These are phyloP conservation scores for Yarrowia sp. DNA, from an alignment of 805 yeast species.

Conservation along the genomic window DNA sequence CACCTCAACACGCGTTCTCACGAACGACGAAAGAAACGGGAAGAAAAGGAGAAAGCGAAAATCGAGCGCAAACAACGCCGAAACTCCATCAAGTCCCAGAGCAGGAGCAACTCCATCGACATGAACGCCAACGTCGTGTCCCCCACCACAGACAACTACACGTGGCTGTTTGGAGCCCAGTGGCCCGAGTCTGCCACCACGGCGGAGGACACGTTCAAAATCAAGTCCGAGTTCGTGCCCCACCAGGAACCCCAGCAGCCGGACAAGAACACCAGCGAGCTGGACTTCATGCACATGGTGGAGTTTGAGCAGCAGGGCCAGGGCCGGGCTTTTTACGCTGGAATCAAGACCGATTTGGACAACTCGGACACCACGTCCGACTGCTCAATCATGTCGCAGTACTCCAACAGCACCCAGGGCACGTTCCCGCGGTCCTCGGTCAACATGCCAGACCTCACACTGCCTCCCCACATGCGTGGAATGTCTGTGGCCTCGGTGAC, in stretches of 20 bases:
- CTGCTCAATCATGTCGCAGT: constrained; percentile 35
- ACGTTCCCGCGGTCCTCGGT: constrained; percentile 19
- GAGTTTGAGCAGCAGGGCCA: constrained; percentile 38
- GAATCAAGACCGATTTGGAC: constrained; percentile 31
- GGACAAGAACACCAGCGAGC: constrained; percentile 27
- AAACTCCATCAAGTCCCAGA: constrained; percentile 32
- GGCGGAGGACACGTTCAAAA: constrained; percentile 31
- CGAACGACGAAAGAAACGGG: constrained; percentile 33
- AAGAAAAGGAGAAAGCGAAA: constrained; percentile 26
- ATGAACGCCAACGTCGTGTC: constrained; percentile 13
- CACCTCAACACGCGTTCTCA: constrained; percentile 31
- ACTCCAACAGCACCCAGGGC: constrained; percentile 25
- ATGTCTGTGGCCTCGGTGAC: constrained; percentile 19
- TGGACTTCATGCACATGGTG: constrained; percentile 36
- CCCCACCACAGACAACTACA: constrained; percentile 35
- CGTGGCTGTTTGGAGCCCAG: constrained; percentile 34
- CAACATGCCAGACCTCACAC: constrained; percentile 5
- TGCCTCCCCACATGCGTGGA: constrained; percentile 25
- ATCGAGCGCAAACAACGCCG: constrained; percentile 26
- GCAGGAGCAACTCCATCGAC: constrained; percentile 29
- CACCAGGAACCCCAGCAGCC: constrained; percentile 5
- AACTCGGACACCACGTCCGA: constrained; percentile 36
- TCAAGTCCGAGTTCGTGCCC: constrained; percentile 30
- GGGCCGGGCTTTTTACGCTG: constrained; percentile 23
- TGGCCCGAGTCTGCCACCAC: constrained; percentile 35